A percentile compares a stretch with the other conserved stretches of the same genome.
phyloP scores from a whole-genome alignment of 441 rosid species.

The Heliophila coronopifolia region DNA sequence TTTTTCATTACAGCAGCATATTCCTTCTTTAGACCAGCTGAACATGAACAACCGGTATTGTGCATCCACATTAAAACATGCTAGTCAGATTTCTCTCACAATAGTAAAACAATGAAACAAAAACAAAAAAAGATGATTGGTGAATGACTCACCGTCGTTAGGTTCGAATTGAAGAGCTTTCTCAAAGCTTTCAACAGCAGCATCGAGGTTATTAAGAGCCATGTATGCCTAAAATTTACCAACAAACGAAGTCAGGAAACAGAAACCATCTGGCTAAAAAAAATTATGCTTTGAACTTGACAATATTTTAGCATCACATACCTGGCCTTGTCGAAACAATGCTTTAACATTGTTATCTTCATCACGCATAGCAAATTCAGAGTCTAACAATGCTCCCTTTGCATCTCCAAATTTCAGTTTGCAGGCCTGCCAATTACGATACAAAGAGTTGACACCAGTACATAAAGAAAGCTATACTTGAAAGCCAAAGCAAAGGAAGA shows the following conservation, averaged over 20 bases:
- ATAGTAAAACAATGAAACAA: background rate
- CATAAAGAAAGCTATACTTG: background rate
- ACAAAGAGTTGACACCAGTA: background rate
- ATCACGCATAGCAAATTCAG: slow-evolving; percentile 86
- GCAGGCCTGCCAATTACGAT: slow-evolving; percentile 52
- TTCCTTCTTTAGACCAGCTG: slow-evolving; percentile 79
- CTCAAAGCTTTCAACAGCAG: slow-evolving; percentile 84
- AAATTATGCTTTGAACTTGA: too few species aligned
- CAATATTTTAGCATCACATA: too few species aligned
- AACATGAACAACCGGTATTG: slow-evolving; percentile 15
- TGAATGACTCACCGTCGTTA: slow-evolving; percentile 56
- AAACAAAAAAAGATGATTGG: background rate
- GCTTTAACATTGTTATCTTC: slow-evolving; percentile 84
- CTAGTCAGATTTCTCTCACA: background rate
- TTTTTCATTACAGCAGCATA: slow-evolving; percentile 72
- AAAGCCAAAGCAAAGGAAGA: slow-evolving; percentile 13
- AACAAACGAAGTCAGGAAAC: background rate
- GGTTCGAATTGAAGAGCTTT: slow-evolving; percentile 89
- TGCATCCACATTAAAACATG: background rate
- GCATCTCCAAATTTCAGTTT: slow-evolving; percentile 76
- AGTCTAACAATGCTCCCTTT: slow-evolving; percentile 79
- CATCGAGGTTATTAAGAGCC: slow-evolving; percentile 82
- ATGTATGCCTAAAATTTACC: slow-evolving; percentile 54
- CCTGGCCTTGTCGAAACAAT: slow-evolving; percentile 95
- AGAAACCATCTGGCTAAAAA: too few species aligned